Percentiles rank a stretch among this genome's conserved stretches.
Conservation (phyloP, 2,329 filamentous ascomycete species). For the Diaporthe citrichinensis region DNA sequence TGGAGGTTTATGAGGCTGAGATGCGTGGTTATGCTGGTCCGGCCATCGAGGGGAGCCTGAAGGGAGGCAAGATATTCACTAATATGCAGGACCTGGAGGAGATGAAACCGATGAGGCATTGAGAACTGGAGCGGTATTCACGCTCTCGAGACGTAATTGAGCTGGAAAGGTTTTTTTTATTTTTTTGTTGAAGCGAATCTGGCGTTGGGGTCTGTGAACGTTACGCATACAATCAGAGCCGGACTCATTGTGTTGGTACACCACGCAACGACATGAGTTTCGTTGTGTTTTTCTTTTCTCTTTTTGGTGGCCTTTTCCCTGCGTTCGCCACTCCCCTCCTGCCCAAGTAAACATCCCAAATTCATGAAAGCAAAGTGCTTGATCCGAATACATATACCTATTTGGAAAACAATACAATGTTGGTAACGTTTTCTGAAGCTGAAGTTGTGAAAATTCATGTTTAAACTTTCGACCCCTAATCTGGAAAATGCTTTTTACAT, state of each 20-base stretch:
- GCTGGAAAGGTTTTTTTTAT: no score
- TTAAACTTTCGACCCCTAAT: no score
- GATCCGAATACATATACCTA: no score
- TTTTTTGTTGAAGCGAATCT: neutral
- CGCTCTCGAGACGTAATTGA: no score
- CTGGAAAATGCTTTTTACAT: neutral
- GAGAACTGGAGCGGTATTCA: neutral
- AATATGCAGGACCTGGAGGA: conserved; percentile 15
- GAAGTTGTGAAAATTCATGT: no score
- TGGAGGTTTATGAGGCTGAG: neutral
- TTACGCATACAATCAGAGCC: no score
- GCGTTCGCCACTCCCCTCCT: neutral
- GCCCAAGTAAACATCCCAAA: no score
- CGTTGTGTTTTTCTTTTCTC: neutral
- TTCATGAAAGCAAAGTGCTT: no score
- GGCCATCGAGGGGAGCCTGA: neutral
- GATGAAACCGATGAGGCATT: conserved; percentile 13
- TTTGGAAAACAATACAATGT: no score
- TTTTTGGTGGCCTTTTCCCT: no score
- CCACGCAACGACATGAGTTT: neutral
- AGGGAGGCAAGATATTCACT: neutral
- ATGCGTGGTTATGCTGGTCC: neutral
- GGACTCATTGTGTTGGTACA: neutral
- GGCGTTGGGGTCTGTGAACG: neutral
- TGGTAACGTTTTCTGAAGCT: no score